A percentile compares a stretch with the other conserved stretches of the same genome.
These are phyloP conservation scores for Paecilomyces sp. DNA, from an alignment of 2,329 filamentous ascomycete species.

Conservation along the genomic window DNA sequence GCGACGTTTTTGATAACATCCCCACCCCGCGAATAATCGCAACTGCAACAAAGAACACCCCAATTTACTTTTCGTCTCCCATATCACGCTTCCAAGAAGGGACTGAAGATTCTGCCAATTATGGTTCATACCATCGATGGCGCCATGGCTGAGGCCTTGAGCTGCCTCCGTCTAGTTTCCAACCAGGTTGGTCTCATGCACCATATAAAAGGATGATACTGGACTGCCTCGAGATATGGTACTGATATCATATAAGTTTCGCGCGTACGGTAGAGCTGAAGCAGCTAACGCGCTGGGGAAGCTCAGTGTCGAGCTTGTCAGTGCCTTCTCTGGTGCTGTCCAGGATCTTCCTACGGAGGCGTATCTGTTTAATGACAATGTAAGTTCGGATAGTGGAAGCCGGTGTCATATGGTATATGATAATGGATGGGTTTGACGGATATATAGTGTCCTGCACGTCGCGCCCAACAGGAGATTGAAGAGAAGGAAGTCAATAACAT, in stretches of 20 bases:
- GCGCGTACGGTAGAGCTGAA: constrained; percentile 18
- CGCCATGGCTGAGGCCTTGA: constrained; percentile 22
- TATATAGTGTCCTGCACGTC: neutral
- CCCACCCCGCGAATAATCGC: neutral
- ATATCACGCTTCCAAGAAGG: neutral
- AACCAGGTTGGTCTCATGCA: constrained; percentile 16
- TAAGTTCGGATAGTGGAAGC: constrained; percentile 4
- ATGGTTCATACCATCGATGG: constrained; percentile 17
- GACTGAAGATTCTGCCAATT: neutral
- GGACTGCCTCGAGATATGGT: neutral
- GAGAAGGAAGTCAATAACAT: neutral
- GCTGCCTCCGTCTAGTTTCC: constrained; percentile 17
- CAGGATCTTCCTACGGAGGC: constrained; percentile 13
- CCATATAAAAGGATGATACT: neutral
- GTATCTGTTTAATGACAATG: constrained; percentile 11
- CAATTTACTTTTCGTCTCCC: neutral
- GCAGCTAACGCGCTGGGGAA: constrained; percentile 29
- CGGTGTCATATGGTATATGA: constrained; percentile 1
- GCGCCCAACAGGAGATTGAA: neutral
- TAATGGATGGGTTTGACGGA: neutral
- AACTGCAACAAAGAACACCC: neutral
- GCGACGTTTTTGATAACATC: neutral
- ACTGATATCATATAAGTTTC: constrained; percentile 18
- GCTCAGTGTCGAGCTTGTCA: constrained; percentile 23
- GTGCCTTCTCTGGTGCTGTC: constrained; percentile 23